Base-by-base conservation (phyloP, 495 filamentous ascomycete species). In the Sordaria brevicollis region DNA sequence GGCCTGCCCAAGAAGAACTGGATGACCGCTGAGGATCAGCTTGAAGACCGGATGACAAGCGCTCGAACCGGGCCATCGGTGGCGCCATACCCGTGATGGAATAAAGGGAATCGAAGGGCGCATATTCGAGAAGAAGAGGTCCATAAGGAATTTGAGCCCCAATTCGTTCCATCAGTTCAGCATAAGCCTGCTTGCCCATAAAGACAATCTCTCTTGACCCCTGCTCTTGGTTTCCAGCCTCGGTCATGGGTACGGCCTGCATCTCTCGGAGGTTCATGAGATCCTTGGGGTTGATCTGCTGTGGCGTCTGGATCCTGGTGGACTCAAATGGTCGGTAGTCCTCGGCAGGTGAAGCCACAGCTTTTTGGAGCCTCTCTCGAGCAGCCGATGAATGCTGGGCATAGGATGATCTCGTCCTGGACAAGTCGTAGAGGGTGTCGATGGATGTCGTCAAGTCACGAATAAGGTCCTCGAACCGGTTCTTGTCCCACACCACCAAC, bases 381-480 rank as follows among this genome's bases (percentile, higher is more conserved):
- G 74, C 72, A 31, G 76, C 70, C 6, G 71, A 73, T 7, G 79
- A 77, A 7, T 77, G 68, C 19, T 74, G 69, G 7, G 80, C 78
- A 13, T 75, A 79, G 74, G 77, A 86, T 11, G 80, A 89, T 33
- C 91, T 84, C 8, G 92, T 91, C 62, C 88, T 83, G 7, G 92
- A 96, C 13, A 97, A 82, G 69, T 96, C 92, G 78, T 94, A 96
- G 11, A 97, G 85, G 0, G 90, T 93, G 78, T 97, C 93, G 75
- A 97, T 96, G 34, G 90, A 93, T 11, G 87, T 88, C 4, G 91
- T 95, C 68, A 97, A 79, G 69, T 96, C 92, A 69, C 85, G 86
- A 29, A 95, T 82, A 3, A 97, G 85, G 57, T 91, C 88, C 71
- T 89, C 86, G 71, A 90, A 90, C 54, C 85, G 80, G 49, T 79